phyloP scores from a whole-genome alignment of 176 grass and related monocot genomes.

The Alopecurus myosuroides region DNA sequence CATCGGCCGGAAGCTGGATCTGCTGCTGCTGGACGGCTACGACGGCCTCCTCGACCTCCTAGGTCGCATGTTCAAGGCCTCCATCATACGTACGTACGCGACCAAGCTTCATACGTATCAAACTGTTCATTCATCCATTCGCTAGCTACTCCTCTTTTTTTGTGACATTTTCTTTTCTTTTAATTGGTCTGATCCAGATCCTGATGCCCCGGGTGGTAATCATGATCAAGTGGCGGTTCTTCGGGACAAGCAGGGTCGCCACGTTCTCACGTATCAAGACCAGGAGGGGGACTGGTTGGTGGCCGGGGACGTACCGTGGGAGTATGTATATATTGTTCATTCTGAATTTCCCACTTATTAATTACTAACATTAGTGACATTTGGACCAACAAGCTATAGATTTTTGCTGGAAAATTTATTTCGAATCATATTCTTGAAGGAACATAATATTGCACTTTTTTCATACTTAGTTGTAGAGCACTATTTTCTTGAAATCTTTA shows the following conservation, averaged over 20 bases:
- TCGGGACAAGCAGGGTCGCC: slow-evolving; percentile 12
- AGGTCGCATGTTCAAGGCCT: slow-evolving; percentile 46
- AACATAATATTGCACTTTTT: background rate
- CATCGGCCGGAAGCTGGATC: slow-evolving; percentile 71
- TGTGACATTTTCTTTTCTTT: background rate
- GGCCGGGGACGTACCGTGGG: slow-evolving; percentile 70
- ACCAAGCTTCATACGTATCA: background rate
- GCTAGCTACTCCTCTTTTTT: background rate
- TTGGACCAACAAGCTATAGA: background rate
- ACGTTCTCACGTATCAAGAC: slow-evolving; percentile 69
- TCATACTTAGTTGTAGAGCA: background rate
- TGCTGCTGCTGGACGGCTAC: slow-evolving; percentile 48
- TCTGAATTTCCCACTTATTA: background rate
- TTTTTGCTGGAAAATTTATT: background rate
- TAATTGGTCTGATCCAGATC: slow-evolving; percentile 29
- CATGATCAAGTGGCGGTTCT: background rate
- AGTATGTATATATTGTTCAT: slow-evolving; percentile 26
- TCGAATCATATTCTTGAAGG: too few species aligned
- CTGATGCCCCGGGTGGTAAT: slow-evolving; percentile 22
- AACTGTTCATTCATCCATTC: background rate
- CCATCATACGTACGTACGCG: slow-evolving; percentile 40
- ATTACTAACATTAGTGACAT: too few species aligned
- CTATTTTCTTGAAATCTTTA: background rate
- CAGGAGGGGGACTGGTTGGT: slow-evolving; percentile 82
- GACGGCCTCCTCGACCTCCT: slow-evolving; percentile 37